Evolutionary conservation across 371 early-diverging fungal genomes (phyloP), one percentile per base, ranked within the genome.

Genomic region (Conidiobolus incongruus): DNA sequence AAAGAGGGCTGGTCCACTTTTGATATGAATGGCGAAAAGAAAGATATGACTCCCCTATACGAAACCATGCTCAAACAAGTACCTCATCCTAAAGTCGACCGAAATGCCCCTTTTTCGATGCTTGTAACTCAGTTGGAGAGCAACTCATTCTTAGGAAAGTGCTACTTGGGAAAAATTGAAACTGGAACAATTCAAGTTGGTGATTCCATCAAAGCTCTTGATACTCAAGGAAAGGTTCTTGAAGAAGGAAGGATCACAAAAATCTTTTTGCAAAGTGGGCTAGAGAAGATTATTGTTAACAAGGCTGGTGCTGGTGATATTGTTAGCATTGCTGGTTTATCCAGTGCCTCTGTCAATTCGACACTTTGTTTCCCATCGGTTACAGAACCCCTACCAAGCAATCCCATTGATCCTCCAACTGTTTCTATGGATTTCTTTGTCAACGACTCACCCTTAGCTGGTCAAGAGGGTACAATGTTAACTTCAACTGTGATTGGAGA

Each of bases 301-400:
- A 62, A 63, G 45, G 83, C 80, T 15, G 76, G 69, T 29, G 83
- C 83, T n/a, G 83, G 83, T 22, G 83, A 82, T 46, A 72, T 82
- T 54, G 70, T 82, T 5, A 65, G 75, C 2, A 46, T 82, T 19
- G 70, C 78, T 28, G 83, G 83, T 20, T 49, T 82, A 35, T 63
- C 70, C 15, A 65, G 61, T 10, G 68, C 77, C 2, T 63, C 65
- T 39, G 77, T 82, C 50, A 82, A 81, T 56, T 65, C 75, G 43
- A 82, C 83, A 7, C 60, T 82, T 10, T 79, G 77, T 50, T 53
- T 59, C 24, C 61, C 63, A 10, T 50, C 45, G 21, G 66, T 78
- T 12, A 49, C 46, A 0, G 57, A 69, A 35, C 68, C 78, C 20
- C 55, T 82, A 17, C 69, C 70, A 47, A 70, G 62, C 45, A 64